A percentile compares a stretch with the other conserved stretches of the same genome.
phyloP scores from a whole-genome alignment of 441 rosid genomes.

The Raphanus hybrid region DNA sequence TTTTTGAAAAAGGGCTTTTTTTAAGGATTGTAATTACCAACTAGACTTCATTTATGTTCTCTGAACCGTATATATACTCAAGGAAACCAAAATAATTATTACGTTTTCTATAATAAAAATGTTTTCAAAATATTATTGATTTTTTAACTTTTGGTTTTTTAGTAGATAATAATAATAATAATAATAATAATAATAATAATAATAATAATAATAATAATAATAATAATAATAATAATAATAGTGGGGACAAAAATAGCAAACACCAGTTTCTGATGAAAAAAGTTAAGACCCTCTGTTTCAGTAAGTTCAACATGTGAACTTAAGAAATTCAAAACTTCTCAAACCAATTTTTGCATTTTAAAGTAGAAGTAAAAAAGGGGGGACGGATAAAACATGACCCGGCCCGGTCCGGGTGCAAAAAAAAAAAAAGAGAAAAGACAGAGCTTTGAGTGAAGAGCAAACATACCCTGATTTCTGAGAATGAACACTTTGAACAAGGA shows the following conservation, averaged over 20 bases:
- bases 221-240: too few species aligned
- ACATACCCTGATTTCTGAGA: constrained; percentile 38
- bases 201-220: too few species aligned
- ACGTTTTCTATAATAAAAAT: too few species aligned
- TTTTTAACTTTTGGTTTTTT: too few species aligned
- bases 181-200: too few species aligned
- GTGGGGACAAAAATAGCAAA: constrained; percentile 24
- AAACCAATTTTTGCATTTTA: neutral
- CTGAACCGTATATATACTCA: too few species aligned
- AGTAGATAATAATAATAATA: too few species aligned
- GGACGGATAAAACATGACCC: constrained; percentile 21
- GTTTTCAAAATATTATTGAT: too few species aligned
- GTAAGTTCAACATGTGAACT: constrained; percentile 44
- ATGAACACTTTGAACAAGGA: constrained; percentile 40
- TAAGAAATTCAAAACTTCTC: constrained; percentile 13
- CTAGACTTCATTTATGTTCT: too few species aligned
- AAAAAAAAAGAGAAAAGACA: constrained; percentile 9
- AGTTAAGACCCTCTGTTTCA: constrained; percentile 25
- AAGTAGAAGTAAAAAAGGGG: neutral
- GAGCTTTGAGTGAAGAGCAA: constrained; percentile 26
- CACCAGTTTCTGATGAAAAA: constrained; percentile 37
- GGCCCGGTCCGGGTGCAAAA: constrained; percentile 8
- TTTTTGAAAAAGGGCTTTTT: too few species aligned
- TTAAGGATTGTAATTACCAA: too few species aligned
- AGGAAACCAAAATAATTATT: too few species aligned